Base-by-base conservation (phyloP, 2,329 filamentous ascomycete species). In the Botrytis byssoidea region DNA sequence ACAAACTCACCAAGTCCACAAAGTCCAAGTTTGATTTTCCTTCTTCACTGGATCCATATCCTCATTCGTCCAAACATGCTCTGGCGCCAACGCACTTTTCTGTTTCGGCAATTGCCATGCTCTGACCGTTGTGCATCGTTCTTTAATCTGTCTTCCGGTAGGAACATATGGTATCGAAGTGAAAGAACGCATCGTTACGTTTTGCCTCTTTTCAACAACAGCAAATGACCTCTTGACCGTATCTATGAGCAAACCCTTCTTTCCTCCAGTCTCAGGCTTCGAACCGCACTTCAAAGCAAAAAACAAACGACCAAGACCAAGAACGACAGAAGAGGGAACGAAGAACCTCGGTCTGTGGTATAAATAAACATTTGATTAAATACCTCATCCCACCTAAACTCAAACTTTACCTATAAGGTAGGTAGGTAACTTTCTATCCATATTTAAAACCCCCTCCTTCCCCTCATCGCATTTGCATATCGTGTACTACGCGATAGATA, bases 61-160 rank as follows among this genome's bases (percentile, higher is more conserved):
- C 72, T 79, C 74, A 72, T 81, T 82, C n/a, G 78, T 81, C 83
- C 84, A 85, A 42, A 86, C 82, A 77, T 85, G 78, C 22, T 82
- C 80, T 2, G 85, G 85, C 22, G 85, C 85, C 51, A 86, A 80
- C 14, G 85, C 82, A 12, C 84, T 83, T 8, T 83, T 82, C 77
- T 85, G 84, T 80, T 86, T 86, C 12, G 84, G 85, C 46, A 87
- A 80, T 74, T 85, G 80, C 85, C 85, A 87, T 69, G 84, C 81
- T 40, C 81, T 81, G 25, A 84, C 57, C 35, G 83, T 82, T 7
- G 84, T 86, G 70, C 80, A 81, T 75, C 84, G 80, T 72, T 79
- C 80, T 75, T 81, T 84, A 73, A 85, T 70, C 59, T 82, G 82
- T 71, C 81, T 74, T 69, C 75, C 78, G 7, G 78, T 81, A 2